Base-by-base conservation (phyloP, 2,329 filamentous ascomycete genomes). In the Rutstroemia sydowiana region DNA sequence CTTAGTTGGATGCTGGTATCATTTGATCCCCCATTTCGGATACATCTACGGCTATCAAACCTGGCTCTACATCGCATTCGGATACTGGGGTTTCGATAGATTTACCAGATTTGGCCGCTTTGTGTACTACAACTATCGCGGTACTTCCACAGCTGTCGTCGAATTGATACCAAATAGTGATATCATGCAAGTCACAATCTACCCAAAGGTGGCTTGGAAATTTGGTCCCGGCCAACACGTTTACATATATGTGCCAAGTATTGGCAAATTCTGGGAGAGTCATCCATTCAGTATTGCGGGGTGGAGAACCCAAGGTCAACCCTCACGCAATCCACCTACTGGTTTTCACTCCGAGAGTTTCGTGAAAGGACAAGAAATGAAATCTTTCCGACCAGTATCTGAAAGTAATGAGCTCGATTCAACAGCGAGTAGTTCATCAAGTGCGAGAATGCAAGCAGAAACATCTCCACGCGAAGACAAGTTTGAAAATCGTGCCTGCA, bases 51-150 rank as follows among this genome's bases (percentile, higher is more conserved):
- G 74, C 6, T 53, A 53, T 26, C 23, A 49, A 37, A 18, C 34
- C 0, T 74, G 44, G 26, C 53, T 76, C 0, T 73, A 72, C 44
- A 62, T 67, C 1, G 64, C 66, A 1, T 66, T 65, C 28, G 72
- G 67, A 0, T 63, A 75, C 21, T 76, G 73, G 73, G 62, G 60
- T 13, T 72, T 71, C 48, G 75, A 79, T 54, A 69, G 75, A 0
- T 14, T 74, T 0, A 51, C 69, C 1, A 66, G 76, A 5, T 49
- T 75, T 0, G 32, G 60, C 0, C 66, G 75, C 0, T 59, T 76
- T 0, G 10, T 30, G 21, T 45, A 45, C 18, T 45, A 28, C 9
- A 36, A 36, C n/a, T 20, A 8, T 16, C 11, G 34, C 9, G 31
- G 30, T 9, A 23, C 14, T 16, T 45, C 31, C 6, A 26, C 4